Percentiles rank a stretch among this genome's conserved stretches.
These are phyloP conservation scores for Pistacia atlantica DNA, from an alignment of 345 rosid species.

Conservation along the genomic window DNA sequence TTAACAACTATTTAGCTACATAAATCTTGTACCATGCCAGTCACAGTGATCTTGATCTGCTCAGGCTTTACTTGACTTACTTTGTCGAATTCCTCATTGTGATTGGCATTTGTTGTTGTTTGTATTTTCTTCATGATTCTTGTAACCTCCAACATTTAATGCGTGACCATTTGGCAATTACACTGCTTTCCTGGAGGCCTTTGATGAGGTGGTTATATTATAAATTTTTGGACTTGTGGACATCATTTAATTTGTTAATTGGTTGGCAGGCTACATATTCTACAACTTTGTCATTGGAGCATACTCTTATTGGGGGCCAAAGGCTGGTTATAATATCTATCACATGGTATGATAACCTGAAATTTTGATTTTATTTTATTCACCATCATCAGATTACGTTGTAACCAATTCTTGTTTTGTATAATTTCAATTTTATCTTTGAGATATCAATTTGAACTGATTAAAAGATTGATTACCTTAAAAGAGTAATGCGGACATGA, in stretches of 20 bases:
- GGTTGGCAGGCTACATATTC: constrained; percentile 64
- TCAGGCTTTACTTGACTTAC: not conserved
- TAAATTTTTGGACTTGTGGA: not conserved
- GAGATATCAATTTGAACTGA: constrained; percentile 7
- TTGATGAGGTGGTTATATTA: not conserved
- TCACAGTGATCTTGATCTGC: constrained; percentile 2
- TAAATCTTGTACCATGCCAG: not conserved
- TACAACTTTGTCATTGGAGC: constrained; percentile 97
- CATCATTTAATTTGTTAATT: constrained; percentile 5
- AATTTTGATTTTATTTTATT: not conserved
- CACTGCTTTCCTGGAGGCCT: not conserved
- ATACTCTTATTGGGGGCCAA: constrained; percentile 98
- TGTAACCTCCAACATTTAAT: not conserved
- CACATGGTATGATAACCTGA: constrained; percentile 58
- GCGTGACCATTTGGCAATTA: not conserved
- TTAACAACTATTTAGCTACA: not conserved
- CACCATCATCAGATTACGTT: not conserved
- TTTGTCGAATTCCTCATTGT: not conserved
- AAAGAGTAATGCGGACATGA: constrained; percentile 78
- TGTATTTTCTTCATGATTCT: not conserved
- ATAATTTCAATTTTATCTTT: not conserved
- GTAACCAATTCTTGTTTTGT: not conserved
- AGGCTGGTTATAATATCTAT: constrained; percentile 93
- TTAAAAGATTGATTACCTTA: constrained; percentile 12
- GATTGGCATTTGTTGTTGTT: not conserved